These are phyloP conservation scores for Tetracentron sinense DNA, from an alignment of 164 flowering plant genomes.

Conservation along the genomic window DNA sequence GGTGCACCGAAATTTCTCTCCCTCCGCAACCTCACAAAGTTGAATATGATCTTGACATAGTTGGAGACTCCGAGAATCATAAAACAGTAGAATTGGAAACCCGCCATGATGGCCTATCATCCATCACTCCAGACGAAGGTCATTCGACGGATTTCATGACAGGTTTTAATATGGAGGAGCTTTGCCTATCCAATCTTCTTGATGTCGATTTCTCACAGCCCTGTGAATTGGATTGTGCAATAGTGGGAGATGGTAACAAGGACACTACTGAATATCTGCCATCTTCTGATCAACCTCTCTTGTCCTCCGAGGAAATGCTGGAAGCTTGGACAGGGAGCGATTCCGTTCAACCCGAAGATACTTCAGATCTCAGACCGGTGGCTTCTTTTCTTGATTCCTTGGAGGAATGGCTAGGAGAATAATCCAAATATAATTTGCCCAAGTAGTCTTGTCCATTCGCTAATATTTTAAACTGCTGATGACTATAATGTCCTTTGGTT, in stretches of 20 bases:
- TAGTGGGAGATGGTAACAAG: background rate
- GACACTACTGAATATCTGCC: background rate
- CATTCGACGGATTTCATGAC: conserved; percentile 8
- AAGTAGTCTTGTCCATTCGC: background rate
- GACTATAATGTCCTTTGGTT: no score
- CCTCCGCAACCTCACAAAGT: background rate
- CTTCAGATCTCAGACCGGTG: background rate
- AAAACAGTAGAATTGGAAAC: background rate
- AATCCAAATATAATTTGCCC: background rate
- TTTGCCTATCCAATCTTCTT: conserved; percentile 21
- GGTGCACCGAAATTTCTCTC: conserved; percentile 24
- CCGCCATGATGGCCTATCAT: background rate
- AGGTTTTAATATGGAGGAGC: conserved; percentile 17
- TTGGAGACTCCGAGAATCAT: background rate
- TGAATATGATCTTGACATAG: background rate
- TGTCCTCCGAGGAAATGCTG: conserved; percentile 6
- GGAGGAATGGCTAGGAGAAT: background rate
- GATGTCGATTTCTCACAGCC: conserved; percentile 14
- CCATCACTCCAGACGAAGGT: background rate
- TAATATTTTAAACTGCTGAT: no score
- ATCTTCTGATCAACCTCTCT: conserved; percentile 1
- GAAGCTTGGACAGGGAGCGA: conserved; percentile 4
- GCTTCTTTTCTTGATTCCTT: background rate
- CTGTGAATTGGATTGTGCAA: background rate
- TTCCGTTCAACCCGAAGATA: background rate